Conservation (phyloP, 805 yeast species). For the Candida chilensis region DNA sequence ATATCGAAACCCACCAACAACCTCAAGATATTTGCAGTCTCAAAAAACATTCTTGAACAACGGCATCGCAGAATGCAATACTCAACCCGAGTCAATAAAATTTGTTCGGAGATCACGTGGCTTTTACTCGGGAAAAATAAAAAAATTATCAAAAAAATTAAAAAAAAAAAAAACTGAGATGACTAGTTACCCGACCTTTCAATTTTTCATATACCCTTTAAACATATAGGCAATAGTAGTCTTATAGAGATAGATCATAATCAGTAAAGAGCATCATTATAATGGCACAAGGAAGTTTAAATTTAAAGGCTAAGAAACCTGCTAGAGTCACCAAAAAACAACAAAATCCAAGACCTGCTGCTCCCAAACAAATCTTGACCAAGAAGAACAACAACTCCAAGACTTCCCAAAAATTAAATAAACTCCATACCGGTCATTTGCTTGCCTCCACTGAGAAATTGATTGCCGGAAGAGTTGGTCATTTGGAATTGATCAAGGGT, state of each 20-base stretch:
- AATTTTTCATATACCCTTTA: no score
- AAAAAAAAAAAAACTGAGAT: background rate
- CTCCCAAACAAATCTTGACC: conserved; percentile 66
- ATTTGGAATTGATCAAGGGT: conserved; percentile 84
- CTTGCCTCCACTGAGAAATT: conserved; percentile 70
- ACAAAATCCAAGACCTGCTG: conserved; percentile 56
- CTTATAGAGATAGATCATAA: no score
- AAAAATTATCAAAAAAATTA: background rate
- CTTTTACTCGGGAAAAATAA: no score
- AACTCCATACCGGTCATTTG: conserved; percentile 46
- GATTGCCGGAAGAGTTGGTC: conserved; percentile 87
- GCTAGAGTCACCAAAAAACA: conserved; percentile 60
- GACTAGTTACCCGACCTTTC: background rate
- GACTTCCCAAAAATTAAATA: conserved; percentile 42
- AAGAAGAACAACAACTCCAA: conserved; percentile 40
- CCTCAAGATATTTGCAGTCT: no score
- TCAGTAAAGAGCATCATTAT: no score
- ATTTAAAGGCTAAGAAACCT: conserved; percentile 39
- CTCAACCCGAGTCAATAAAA: no score
- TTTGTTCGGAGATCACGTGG: no score
- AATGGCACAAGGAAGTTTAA: conserved; percentile 74
- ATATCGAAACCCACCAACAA: no score
- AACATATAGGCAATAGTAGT: no score
- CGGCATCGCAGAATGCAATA: no score
- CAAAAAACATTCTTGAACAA: no score